Evolutionary conservation across 441 rosid species (phyloP).

Genomic region (Arabidopsis lyrata): DNA sequence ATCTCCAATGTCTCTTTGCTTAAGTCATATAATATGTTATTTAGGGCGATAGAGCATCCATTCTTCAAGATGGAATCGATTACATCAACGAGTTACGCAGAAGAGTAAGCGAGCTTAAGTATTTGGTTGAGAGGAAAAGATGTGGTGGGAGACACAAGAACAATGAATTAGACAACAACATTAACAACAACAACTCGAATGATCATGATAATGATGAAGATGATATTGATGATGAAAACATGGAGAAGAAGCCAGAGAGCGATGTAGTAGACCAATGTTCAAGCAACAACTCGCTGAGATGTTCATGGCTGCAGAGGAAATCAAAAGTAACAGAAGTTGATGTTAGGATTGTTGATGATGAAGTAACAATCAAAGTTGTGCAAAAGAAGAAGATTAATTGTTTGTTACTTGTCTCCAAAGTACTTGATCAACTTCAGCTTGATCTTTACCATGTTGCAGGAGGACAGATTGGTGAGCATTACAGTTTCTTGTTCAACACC

Average conservation of each 20-base stretch:
- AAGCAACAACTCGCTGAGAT: conserved; percentile 59
- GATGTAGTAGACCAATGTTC: conserved; percentile 59
- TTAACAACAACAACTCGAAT: conserved; percentile 40
- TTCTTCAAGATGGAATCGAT: conserved; percentile 78
- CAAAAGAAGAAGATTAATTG: conserved; percentile 84
- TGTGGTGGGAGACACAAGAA: conserved; percentile 63
- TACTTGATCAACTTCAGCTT: conserved; percentile 78
- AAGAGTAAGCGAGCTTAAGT: conserved; percentile 77
- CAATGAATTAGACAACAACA: conserved; percentile 53
- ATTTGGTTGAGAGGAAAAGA: conserved; percentile 78
- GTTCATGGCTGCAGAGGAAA: conserved; percentile 90
- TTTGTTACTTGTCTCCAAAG: conserved; percentile 75
- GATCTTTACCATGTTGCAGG: conserved; percentile 93
- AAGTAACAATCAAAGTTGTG: conserved; percentile 86
- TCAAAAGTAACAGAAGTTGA: conserved; percentile 85
- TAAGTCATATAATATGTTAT: neutral
- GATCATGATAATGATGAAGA: conserved; percentile 16
- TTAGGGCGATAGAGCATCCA: conserved; percentile 82
- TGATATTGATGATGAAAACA: conserved; percentile 51
- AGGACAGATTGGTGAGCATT: conserved; percentile 86
- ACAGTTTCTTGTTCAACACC: conserved; percentile 81
- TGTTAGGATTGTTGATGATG: conserved; percentile 86
- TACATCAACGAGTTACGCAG: conserved; percentile 80
- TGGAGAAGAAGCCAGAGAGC: conserved; percentile 44
- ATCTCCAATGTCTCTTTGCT: neutral